Evolutionary conservation across 1,284 basidiomycete species (phyloP), one percentile per base, ranked within the genome.

Genomic region (Mycosarcoma mackinlayi): DNA sequence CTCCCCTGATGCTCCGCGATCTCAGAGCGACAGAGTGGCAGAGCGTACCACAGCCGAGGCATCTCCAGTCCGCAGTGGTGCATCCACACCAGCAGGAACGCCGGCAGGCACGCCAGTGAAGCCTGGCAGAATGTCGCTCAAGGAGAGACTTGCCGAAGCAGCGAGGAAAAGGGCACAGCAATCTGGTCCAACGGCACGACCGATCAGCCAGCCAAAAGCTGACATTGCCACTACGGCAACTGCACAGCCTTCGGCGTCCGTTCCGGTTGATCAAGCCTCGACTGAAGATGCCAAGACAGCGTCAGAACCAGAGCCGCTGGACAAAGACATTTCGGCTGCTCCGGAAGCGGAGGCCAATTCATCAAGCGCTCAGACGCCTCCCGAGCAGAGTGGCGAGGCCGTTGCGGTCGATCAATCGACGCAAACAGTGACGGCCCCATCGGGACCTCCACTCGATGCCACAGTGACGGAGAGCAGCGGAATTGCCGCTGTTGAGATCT

Each of bases 141-240:
- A 77, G 40, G 65, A 77, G 40, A 64, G 75, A 13, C 53, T 77
- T 1, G 73, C 73, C 0, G 75, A 77, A 47, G 75, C 75, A 16
- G 75, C 75, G 3, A 40, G 65, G 18, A 77, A 77, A 38, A 41
- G 75, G 18, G 65, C 68, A 6, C 54, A 56, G 44, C 56, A 42
- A 21, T 42, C 54, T 7, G 46, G 35, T n/a, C 34, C 57, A n/a
- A 10, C 37, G 16, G 59, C 52, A 34, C 50, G 40, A 46, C 34
- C 40, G 5, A 37, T 13, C 19, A 45, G 42, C 30, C 62, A 49
- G 18, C 27, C 30, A 9, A 45, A 45, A 27, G 38, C 39, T 25
- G 19, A 30, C 21, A 41, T 41, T 30, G 19, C 31, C 0, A n/a
- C 38, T 3, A 28, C 31, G 24, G 31, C 24, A 14, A 28, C 25